A percentile compares a stretch with the other conserved stretches of the same genome.
Conservation (phyloP, 2,329 filamentous ascomycete genomes). For the Rhinocladiella similis region DNA sequence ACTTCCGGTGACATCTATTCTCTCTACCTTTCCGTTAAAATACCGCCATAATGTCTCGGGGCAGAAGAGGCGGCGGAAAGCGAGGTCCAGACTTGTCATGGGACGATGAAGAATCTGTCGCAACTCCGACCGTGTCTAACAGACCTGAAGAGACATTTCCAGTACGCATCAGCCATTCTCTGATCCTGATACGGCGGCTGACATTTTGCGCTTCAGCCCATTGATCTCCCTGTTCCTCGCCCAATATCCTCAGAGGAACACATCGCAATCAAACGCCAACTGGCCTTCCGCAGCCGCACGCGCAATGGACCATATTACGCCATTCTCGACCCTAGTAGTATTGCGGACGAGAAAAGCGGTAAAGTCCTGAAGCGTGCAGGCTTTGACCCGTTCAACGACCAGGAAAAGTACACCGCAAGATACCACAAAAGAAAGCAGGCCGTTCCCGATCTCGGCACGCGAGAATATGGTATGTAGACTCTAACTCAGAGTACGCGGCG, state of each 20-base stretch:
- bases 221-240: conserved; percentile 21
- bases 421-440: conserved; percentile 58
- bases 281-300: conserved; percentile 54
- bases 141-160: conserved; percentile 27
- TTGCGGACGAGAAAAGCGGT: conserved; percentile 43
- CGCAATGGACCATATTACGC: conserved; percentile 63
- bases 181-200: neutral
- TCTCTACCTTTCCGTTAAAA: neutral
- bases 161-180: conserved; percentile 2
- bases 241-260: conserved; percentile 40
- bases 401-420: conserved; percentile 58
- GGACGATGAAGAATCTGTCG: conserved; percentile 37
- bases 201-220: conserved; percentile 4
- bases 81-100: conserved; percentile 41
- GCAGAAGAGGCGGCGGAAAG: conserved; percentile 35
- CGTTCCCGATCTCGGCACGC: conserved; percentile 55
- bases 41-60: conserved; percentile 31
- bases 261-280: conserved; percentile 50
- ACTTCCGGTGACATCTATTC: conserved; percentile 5
- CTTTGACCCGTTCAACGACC: conserved; percentile 63
- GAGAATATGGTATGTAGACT: conserved; percentile 43
- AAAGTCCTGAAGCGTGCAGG: conserved; percentile 43
- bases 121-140: conserved; percentile 40
- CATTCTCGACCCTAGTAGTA: conserved; percentile 45
- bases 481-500: neutral